Conservation (phyloP, 495 filamentous ascomycete species). For the Monascus purpureus region DNA sequence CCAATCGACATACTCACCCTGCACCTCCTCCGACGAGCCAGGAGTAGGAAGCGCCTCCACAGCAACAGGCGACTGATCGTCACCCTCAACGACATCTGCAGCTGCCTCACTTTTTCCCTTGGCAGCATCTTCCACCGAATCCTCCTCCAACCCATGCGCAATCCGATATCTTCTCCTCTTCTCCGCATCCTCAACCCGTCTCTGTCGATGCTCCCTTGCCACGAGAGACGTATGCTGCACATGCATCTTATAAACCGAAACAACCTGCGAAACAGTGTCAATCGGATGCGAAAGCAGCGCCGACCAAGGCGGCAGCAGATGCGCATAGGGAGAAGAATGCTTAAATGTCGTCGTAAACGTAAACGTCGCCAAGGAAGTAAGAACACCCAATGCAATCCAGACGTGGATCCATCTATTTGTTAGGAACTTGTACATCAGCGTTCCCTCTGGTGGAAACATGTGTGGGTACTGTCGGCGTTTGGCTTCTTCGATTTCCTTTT, state of each 20-base stretch:
- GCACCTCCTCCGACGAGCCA: constrained; percentile 1
- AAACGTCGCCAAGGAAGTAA: constrained; percentile 50
- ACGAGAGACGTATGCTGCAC: constrained; percentile 45
- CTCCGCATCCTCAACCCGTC: constrained; percentile 59
- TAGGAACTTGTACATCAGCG: constrained; percentile 62
- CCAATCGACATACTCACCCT: constrained; percentile 23
- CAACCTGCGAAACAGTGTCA: constrained; percentile 35
- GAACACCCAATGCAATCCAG: constrained; percentile 60
- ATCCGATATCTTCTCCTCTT: constrained; percentile 67
- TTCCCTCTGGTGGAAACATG: constrained; percentile 63
- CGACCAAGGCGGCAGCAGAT: constrained; percentile 52
- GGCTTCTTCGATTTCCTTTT: constrained; percentile 45
- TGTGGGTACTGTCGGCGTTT: constrained; percentile 59
- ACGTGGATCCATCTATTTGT: constrained; percentile 58
- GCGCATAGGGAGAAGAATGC: constrained; percentile 50
- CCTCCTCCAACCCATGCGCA: constrained; percentile 63
- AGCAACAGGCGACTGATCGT: constrained; percentile 20
- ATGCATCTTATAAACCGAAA: constrained; percentile 58
- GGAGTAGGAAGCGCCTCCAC: no score
- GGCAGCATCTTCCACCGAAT: constrained; percentile 10
- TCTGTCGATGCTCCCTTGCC: constrained; percentile 50
- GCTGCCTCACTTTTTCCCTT: constrained; percentile 6
- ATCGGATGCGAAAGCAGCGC: constrained; percentile 51
- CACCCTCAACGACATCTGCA: constrained; percentile 10
- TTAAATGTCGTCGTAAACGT: constrained; percentile 60